phyloP scores from a whole-genome alignment of 2,329 filamentous ascomycete species.

The Sclerotinia sclerotiorum region DNA sequence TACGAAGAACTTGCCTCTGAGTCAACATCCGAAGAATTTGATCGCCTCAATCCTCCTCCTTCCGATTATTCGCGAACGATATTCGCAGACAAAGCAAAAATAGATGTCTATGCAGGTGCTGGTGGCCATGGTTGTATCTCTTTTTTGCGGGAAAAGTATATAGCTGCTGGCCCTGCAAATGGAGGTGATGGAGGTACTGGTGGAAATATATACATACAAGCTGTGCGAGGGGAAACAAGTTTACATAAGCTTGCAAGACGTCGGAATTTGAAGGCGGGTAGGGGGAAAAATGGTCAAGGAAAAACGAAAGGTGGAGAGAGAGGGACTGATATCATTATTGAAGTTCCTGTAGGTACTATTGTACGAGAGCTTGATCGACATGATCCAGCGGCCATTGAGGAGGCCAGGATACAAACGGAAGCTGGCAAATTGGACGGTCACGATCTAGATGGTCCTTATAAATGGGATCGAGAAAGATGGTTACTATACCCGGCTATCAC shows the following conservation, averaged over 20 bases:
- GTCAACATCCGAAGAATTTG: constrained; percentile 35
- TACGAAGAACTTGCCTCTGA: constrained; percentile 15
- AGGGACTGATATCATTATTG: constrained; percentile 83
- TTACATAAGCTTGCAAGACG: constrained; percentile 85
- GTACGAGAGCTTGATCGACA: constrained; percentile 76
- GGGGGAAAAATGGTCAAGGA: constrained; percentile 77
- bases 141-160: constrained; percentile 87
- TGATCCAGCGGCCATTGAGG: constrained; percentile 74
- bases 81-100: constrained; percentile 81
- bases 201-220: constrained; percentile 92
- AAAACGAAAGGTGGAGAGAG: constrained; percentile 71
- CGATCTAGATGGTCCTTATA: constrained; percentile 40
- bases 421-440: constrained; percentile 43
- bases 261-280: constrained; percentile 70
- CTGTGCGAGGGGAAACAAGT: constrained; percentile 85
- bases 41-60: constrained; percentile 75
- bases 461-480: constrained; percentile 68
- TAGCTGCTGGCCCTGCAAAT: constrained; percentile 86
- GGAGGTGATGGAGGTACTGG: constrained; percentile 92
- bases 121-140: constrained; percentile 94
- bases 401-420: constrained; percentile 44
- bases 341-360: constrained; percentile 90
- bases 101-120: constrained; percentile 74
- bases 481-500: constrained; percentile 80
- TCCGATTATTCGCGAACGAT: constrained; percentile 80